Evolutionary conservation across 176 grass and related monocot species (phyloP), one percentile per base, ranked within the genome.

Genomic region (Ananas comosus): DNA sequence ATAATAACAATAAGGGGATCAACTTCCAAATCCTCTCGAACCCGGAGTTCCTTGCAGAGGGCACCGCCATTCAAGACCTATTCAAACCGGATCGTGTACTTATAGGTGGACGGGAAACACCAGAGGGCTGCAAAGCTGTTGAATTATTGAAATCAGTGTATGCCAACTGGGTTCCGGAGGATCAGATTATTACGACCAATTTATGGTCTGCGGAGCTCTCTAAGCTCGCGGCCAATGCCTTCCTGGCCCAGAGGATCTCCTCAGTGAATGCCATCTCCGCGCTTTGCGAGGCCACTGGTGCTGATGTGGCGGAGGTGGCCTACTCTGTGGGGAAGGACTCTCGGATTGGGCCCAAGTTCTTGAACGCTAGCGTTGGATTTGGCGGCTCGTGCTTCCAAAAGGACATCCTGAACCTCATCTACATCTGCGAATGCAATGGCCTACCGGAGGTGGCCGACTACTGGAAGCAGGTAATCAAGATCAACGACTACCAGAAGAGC

Each of bases 1-100:
- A 71, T 49, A 71, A 71, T 19, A 71, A 47, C 68, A 71, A 71
- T 23, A 71, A 71, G 68, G 68, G 68, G 21, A 71, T 71, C 68
- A 71, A 71, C 42, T 71, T 71, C 48, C 68, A 71, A 18, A 71
- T 71, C 7, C 33, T 71, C 33, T 71, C 22, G 2, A 71, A 71
- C 27, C 68, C 68, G 13, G 68, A 48, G 18, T 58, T 58, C 13
- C 48, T 71, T 5, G 68, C 68, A 12, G 68, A 71, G 27, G 68
- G 68, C 48, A 71, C 54, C 7, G 54, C 54, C 9, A 58, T 58
- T 58, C 16, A 58, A 16, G 54, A 58, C 12, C 54, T 58, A 19
- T 58, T 58, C 54, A 58, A 58, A 4, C 54, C 54, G 14, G 54
- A 58, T 58, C 14, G 54, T 17, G 54, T 58, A 18, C 54, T 58